Evolutionary conservation across 805 yeast species (phyloP).

Genomic region (Yamadazyma endophytica): DNA sequence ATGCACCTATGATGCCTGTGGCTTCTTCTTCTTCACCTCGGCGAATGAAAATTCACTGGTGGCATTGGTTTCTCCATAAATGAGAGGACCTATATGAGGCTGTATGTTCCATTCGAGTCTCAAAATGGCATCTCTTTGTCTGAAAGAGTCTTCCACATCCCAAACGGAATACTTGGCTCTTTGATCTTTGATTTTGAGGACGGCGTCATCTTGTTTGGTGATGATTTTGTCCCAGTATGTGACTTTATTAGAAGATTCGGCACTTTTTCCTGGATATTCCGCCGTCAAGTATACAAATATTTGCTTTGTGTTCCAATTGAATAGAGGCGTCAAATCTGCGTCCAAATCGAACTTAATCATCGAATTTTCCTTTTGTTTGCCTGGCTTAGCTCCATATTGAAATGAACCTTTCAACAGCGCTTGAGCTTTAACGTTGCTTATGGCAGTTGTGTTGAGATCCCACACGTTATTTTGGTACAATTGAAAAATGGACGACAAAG

Average conservation of each 20-base stretch:
- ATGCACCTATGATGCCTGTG: conserved; percentile 12
- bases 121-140: conserved; percentile 62
- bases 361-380: conserved; percentile 72
- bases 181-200: conserved; percentile 45
- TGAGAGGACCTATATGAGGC: conserved; percentile 80
- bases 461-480: conserved; percentile 44
- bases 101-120: conserved; percentile 87
- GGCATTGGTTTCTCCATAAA: conserved; percentile 54
- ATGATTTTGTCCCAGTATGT: conserved; percentile 92
- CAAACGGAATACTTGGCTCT: conserved; percentile 81
- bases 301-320: conserved; percentile 97
- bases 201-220: conserved; percentile 53
- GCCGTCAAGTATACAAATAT: conserved; percentile 89
- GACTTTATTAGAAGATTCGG: conserved; percentile 54
- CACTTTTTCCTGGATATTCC: conserved; percentile 57
- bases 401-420: conserved; percentile 52
- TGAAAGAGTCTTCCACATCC: conserved; percentile 67
- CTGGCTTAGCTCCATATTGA: conserved; percentile 62
- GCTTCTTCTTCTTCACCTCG: conserved; percentile 3
- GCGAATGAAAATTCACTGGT: conserved; percentile 29
- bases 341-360: conserved; percentile 68
- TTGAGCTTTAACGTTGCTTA: conserved; percentile 30
- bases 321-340: conserved; percentile 69
- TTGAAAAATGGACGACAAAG: conserved; percentile 47
- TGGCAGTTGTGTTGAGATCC: conserved; percentile 32